Base-by-base conservation (phyloP, 2,329 filamentous ascomycete species). In the Fusarium solani-melongenae region DNA sequence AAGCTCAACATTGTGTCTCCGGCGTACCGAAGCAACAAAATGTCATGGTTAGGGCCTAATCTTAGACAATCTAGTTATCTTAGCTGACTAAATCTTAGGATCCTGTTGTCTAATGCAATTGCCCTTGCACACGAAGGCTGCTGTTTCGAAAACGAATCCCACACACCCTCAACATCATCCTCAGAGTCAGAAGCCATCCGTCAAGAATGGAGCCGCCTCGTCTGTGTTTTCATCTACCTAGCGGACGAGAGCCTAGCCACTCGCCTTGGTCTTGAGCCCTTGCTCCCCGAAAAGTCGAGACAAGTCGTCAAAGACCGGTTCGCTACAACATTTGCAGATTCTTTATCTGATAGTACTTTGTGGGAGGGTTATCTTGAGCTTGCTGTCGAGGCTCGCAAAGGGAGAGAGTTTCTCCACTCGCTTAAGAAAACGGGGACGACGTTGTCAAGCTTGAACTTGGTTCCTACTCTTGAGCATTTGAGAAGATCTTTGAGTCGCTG, bases 301-400 rank as follows among this genome's bases (percentile, higher is more conserved):
- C 64, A 70, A 27, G 57, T 62, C 3, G 65, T 74, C n/a, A 67
- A 64, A 41, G 64, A 71, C 11, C 36, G 62, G 8, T 66, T 73
- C 57, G 59, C 69, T 11, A 62, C 65, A 2, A 69, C 67, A 1
- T 73, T 73, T 51, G 44, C 70, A 0, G 64, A 69, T n/a, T 64
- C 62, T 12, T 14, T 73, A 9, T 61, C 62, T 1, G 59, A 71
- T 14, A 65, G 67, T 6, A 51, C 22, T 17, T 20, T 74, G 1
- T 73, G 67, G 71, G 69, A 74, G 46, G 56, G 72, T 1, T 71
- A 67, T 39, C 64, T 73, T 14, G 65, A 73, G 38, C 62, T 73
- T 3, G 62, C 64, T 7, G 31, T 59, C 3, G 65, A 73, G 22
- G 62, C 67, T 10, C 24, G 59, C 4, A 74, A 71, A 12, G 70